Percentiles rank a stretch among this genome's conserved stretches.
phyloP scores from a whole-genome alignment of 257 asterid species.

The Jacaranda mimosifolia region DNA sequence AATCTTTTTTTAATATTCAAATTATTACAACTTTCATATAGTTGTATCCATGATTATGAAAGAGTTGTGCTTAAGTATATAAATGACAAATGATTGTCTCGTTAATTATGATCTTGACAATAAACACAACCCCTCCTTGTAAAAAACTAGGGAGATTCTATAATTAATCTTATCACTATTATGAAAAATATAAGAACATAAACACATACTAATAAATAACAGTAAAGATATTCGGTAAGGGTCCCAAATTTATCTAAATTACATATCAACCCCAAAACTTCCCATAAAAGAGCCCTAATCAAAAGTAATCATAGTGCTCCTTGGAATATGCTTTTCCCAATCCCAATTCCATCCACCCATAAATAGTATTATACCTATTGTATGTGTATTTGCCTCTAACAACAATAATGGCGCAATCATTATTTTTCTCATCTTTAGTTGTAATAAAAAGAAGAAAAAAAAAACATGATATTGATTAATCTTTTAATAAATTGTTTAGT shows the following conservation, averaged over 20 bases:
- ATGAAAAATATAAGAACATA: background rate
- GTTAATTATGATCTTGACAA: background rate
- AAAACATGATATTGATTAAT: background rate
- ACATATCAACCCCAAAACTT: background rate
- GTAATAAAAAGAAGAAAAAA: background rate
- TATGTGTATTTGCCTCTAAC: background rate
- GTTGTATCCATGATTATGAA: too few relatives aligned
- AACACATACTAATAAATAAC: background rate
- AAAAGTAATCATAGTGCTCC: background rate
- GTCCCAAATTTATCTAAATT: constrained; percentile 3
- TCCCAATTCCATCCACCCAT: background rate
- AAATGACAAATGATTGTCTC: background rate
- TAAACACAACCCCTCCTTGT: too few relatives aligned
- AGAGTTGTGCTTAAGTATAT: background rate
- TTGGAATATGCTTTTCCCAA: background rate
- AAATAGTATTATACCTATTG: background rate
- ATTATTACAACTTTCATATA: too few relatives aligned
- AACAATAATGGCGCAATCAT: background rate
- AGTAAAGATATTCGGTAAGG: background rate
- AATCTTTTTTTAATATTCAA: background rate
- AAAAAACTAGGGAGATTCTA: too few relatives aligned
- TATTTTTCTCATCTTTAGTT: background rate
- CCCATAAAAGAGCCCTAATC: constrained; percentile 2
- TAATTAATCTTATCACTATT: too few relatives aligned
- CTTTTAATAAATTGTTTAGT: background rate